phyloP scores from a whole-genome alignment of 2,329 filamentous ascomycete species.

The Penicillium frequentans region DNA sequence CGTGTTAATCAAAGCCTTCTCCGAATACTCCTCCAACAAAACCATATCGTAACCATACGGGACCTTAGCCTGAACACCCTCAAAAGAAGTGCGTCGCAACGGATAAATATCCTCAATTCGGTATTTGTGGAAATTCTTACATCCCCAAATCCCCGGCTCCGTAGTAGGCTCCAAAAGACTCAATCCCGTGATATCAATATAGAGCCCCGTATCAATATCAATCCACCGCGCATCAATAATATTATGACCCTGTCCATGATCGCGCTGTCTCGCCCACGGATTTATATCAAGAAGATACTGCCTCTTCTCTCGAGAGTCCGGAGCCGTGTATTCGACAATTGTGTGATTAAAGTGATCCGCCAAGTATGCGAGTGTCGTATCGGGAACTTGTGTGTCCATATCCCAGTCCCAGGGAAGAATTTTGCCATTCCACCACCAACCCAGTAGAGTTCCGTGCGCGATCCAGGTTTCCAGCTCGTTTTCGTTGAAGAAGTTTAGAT shows the following conservation, averaged over 20 bases:
- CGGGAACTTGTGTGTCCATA: slow-evolving; percentile 75
- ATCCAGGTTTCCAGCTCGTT: slow-evolving; percentile 79
- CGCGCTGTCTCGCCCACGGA: slow-evolving; percentile 63
- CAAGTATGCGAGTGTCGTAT: slow-evolving; percentile 64
- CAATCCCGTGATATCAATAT: slow-evolving; percentile 79
- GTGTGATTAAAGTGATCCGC: slow-evolving; percentile 69
- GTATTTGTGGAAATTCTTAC: slow-evolving; percentile 79
- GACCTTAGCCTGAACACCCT: slow-evolving; percentile 69
- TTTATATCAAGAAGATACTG: slow-evolving; percentile 76
- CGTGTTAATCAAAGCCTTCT: slow-evolving; percentile 34
- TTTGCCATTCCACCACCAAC: slow-evolving; percentile 84
- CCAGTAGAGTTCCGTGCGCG: slow-evolving; percentile 78
- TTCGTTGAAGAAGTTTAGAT: slow-evolving; percentile 65
- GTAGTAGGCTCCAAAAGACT: slow-evolving; percentile 63
- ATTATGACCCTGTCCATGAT: slow-evolving; percentile 68
- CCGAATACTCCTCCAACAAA: slow-evolving; percentile 41
- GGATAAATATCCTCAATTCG: slow-evolving; percentile 71
- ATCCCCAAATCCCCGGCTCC: slow-evolving; percentile 68
- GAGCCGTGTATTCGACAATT: slow-evolving; percentile 47
- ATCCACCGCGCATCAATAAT: slow-evolving; percentile 86
- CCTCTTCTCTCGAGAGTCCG: slow-evolving; percentile 45
- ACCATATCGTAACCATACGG: slow-evolving; percentile 52
- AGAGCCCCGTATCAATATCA: slow-evolving; percentile 72
- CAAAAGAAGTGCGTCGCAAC: slow-evolving; percentile 70
- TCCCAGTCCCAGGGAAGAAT: slow-evolving; percentile 85